Base-by-base conservation (phyloP, 2,329 filamentous ascomycete genomes). In the Graphilbum sp. region DNA sequence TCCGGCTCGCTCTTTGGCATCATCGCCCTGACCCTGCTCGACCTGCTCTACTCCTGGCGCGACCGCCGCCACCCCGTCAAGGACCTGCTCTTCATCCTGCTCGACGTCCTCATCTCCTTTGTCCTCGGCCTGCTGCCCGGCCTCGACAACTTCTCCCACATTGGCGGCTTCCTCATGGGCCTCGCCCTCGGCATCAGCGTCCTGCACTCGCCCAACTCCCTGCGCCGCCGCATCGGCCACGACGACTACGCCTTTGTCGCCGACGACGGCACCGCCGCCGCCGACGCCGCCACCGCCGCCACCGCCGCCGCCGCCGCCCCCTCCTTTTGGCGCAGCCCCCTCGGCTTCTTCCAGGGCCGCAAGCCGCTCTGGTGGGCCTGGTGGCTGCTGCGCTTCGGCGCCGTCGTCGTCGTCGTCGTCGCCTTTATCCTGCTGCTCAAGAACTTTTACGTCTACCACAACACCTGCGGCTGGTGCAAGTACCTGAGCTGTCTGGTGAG, bases 301-400 rank as follows among this genome's bases (percentile, higher is more conserved):
- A 62, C 60, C 21, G 51, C 47, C 39, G 56, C 54, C 7, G 59
- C 58, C 27, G 64, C 64, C 18, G 62, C 66, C 16, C 63, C 66
- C 20, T 55, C 62, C 1, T 75, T 80, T 47, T 53, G 72, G 40
- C 72, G 75, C 49, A 73, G 70, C 41, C 73, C 79, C 0, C 54
- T 76, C 4, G 76, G 74, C 6, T 95, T 95, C 59, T 96, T 96
- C 63, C 88, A 87, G 55, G 85, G 84, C 17, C 72, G 90, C 16
- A 94, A 93, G 55, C 80, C 82, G 18, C 66, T 94, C 8, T 98
- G 90, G 90, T 98, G 90, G 90, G 80, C 64, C 6, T 98, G 90
- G 90, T 96, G 88, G 88, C 58, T 94, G 18, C 68, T 96, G 21
- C 73, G 90, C 16, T 82, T 72, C 1, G 84, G 70, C 0, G 78